Percentiles rank a stretch among this genome's conserved stretches.
Evolutionary conservation across 192 early-diverging fungal genomes (phyloP).

Genomic region (Phlyctochytrium planicorne): DNA sequence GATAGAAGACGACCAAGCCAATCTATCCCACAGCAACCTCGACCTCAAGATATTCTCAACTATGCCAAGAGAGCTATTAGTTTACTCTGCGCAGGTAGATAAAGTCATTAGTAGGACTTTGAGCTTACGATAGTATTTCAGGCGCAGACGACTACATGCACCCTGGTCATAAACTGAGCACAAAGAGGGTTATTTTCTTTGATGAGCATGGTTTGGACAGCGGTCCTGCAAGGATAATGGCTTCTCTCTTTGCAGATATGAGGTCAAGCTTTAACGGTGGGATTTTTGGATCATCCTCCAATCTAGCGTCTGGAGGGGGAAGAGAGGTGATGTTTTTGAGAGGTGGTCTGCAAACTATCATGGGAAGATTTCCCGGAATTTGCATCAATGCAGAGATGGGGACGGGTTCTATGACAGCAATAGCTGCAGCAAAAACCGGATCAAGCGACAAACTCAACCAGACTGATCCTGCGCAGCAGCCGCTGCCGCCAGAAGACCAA

Average conservation of each 20-base stretch:
- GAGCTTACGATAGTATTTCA: too few species aligned
- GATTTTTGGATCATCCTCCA: not conserved
- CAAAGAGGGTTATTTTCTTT: not conserved
- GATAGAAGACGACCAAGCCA: too few species aligned
- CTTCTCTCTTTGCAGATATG: not conserved
- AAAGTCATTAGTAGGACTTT: too few species aligned
- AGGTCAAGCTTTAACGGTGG: not conserved
- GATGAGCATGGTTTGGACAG: not conserved
- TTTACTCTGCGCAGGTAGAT: too few species aligned
- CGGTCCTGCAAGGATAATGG: not conserved
- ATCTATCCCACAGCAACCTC: too few species aligned
- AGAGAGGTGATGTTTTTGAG: not conserved
- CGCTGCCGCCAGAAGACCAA: not conserved
- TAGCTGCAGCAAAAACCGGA: not conserved
- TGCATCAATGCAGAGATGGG: not conserved
- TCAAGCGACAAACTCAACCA: not conserved
- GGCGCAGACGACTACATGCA: conserved; percentile 5
- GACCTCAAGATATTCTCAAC: too few species aligned
- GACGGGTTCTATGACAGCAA: too few species aligned
- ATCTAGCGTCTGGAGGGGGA: not conserved
- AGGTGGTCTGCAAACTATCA: not conserved
- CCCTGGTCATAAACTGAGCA: not conserved
- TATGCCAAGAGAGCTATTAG: too few species aligned
- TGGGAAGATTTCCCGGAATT: not conserved
- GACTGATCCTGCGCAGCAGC: not conserved